Evolutionary conservation across 2,329 filamentous ascomycete genomes (phyloP).

Genomic region (Periconia sp.): DNA sequence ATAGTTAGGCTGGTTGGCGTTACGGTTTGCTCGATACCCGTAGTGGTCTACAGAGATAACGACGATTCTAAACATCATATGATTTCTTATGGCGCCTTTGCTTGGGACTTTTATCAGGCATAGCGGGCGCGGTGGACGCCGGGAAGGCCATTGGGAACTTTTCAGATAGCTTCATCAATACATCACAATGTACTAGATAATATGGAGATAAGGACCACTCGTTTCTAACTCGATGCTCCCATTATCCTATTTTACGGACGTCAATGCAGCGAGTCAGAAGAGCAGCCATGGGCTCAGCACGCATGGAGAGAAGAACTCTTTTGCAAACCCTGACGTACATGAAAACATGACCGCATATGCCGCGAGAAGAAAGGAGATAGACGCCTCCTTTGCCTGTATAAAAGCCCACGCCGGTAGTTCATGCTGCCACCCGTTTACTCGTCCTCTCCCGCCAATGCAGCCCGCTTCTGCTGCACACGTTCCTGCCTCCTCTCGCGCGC

Average conservation of each 20-base stretch:
- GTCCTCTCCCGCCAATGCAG: constrained; percentile 77
- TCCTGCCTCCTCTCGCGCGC: constrained; percentile 98
- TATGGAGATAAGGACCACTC: constrained; percentile 25
- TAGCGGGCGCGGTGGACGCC: too few relatives aligned
- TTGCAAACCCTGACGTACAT: constrained; percentile 51
- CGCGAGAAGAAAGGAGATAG: constrained; percentile 47
- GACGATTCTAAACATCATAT: background rate
- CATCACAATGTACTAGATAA: constrained; percentile 7
- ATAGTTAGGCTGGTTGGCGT: background rate
- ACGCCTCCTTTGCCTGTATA: constrained; percentile 48
- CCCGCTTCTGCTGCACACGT: constrained; percentile 89
- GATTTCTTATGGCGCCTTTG: background rate
- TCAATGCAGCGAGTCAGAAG: constrained; percentile 42
- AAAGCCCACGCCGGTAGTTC: constrained; percentile 51
- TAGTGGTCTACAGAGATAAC: background rate
- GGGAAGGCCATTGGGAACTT: too few relatives aligned
- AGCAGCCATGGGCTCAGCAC: constrained; percentile 42
- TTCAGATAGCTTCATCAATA: too few relatives aligned
- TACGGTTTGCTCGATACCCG: constrained; percentile 7
- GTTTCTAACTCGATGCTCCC: constrained; percentile 43
- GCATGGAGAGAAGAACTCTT: constrained; percentile 44
- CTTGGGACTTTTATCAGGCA: background rate
- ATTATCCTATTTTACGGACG: constrained; percentile 44
- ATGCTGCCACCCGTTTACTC: constrained; percentile 47
- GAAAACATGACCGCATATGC: constrained; percentile 53